phyloP scores from a whole-genome alignment of 257 asterid species.

The Capsicum pubescens region DNA sequence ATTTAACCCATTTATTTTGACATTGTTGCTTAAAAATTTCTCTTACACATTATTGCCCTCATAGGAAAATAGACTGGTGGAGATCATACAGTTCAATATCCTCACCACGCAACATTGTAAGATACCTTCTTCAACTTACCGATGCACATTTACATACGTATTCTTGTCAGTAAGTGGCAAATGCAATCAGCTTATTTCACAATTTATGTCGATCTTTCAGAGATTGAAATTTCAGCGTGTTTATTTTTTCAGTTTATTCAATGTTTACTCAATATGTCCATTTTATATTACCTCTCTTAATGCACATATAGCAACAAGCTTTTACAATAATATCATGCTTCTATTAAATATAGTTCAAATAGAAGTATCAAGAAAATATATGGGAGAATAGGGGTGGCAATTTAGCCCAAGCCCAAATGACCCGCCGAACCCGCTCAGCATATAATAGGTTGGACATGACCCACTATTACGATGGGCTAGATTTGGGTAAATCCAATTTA shows the following conservation, averaged over 20 bases:
- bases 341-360: no score
- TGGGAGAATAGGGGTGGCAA: no score
- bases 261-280: background rate
- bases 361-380: background rate
- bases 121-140: background rate
- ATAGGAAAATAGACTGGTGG: no score
- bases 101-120: background rate
- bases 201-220: background rate
- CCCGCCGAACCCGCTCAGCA: background rate
- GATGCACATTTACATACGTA: background rate
- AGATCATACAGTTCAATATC: background rate
- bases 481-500: no score
- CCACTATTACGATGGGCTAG: no score
- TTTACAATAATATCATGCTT: background rate
- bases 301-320: background rate
- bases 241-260: background rate
- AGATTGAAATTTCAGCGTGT: background rate
- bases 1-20: no score
- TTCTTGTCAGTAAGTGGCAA: background rate
- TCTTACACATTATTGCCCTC: no score
- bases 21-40: no score
- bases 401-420: no score
- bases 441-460: no score
- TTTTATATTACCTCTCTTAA: background rate
- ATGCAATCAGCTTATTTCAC: background rate